phyloP scores from a whole-genome alignment of 1,139 yeast species.

The Zygosaccharomyces sapae region DNA sequence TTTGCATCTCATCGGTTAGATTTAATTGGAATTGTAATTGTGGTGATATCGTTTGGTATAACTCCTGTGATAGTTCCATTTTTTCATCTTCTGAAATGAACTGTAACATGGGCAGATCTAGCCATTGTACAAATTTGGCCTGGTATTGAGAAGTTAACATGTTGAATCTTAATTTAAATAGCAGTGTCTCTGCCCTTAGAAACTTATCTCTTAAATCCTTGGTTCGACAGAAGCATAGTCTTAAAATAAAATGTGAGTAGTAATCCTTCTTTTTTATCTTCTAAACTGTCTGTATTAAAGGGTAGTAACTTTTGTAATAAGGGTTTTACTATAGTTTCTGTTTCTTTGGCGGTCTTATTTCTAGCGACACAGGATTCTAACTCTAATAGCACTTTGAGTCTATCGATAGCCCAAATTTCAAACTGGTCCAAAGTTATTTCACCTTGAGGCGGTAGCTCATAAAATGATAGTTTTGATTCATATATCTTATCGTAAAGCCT shows the following conservation, averaged over 20 bases:
- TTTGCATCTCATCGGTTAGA: slow-evolving; percentile 35
- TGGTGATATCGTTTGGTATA: slow-evolving; percentile 47
- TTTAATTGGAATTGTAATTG: slow-evolving; percentile 35
- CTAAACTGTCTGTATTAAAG: slow-evolving; percentile 41
- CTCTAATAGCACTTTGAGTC: slow-evolving; percentile 77
- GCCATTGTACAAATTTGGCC: slow-evolving; percentile 56
- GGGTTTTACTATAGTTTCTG: slow-evolving; percentile 62
- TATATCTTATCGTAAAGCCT: slow-evolving; percentile 33
- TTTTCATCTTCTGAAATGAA: slow-evolving; percentile 64
- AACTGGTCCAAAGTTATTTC: slow-evolving; percentile 90
- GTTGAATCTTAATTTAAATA: slow-evolving; percentile 71
- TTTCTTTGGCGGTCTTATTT: slow-evolving; percentile 60
- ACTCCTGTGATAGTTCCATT: slow-evolving; percentile 43
- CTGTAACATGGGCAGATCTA: slow-evolving; percentile 63
- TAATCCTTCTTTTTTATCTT: slow-evolving; percentile 82
- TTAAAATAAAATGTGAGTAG: slow-evolving; percentile 80
- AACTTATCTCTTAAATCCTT: slow-evolving; percentile 80
- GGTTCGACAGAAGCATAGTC: slow-evolving; percentile 87
- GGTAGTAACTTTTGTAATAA: slow-evolving; percentile 64
- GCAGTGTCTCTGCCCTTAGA: slow-evolving; percentile 64
- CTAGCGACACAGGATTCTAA: slow-evolving; percentile 73
- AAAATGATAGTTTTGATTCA: slow-evolving; percentile 44
- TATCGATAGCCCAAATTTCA: slow-evolving; percentile 92
- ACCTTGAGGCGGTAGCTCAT: slow-evolving; percentile 67
- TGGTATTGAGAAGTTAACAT: slow-evolving; percentile 65